Conservation (phyloP, 495 filamentous ascomycete species). For the Hypomontagnella monticulosa region DNA sequence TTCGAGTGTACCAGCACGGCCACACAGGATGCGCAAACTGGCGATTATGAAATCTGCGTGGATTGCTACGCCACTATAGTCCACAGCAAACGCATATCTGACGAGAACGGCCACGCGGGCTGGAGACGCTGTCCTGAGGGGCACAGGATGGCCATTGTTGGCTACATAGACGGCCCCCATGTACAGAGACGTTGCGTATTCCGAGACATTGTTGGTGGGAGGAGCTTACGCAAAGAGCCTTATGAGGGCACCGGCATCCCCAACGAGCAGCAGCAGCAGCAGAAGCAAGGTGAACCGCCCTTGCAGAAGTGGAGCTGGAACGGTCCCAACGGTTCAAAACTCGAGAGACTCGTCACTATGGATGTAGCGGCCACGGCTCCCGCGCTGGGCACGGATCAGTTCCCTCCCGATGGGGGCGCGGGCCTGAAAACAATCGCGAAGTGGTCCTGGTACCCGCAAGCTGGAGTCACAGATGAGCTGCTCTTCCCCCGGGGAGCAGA, state of each 20-base stretch:
- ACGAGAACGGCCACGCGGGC: slow-evolving; percentile 77
- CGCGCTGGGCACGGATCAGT: slow-evolving; percentile 48
- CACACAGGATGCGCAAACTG: slow-evolving; percentile 63
- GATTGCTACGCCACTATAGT: slow-evolving; percentile 77
- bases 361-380: slow-evolving; percentile 45
- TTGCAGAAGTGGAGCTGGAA: slow-evolving; percentile 49
- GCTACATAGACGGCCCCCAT: slow-evolving; percentile 70
- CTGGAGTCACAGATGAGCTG: slow-evolving; percentile 72
- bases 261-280: slow-evolving; percentile 29
- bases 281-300: slow-evolving; percentile 7
- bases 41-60: slow-evolving; percentile 86
- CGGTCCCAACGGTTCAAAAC: slow-evolving; percentile 27
- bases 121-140: slow-evolving; percentile 82
- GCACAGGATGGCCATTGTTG: slow-evolving; percentile 87
- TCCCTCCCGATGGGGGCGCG: slow-evolving; percentile 76
- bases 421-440: slow-evolving; percentile 68
- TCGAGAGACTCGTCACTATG: slow-evolving; percentile 44
- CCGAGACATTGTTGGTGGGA: slow-evolving; percentile 77
- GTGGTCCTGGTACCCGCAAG: slow-evolving; percentile 79
- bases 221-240: slow-evolving; percentile 65
- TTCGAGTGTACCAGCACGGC: slow-evolving; percentile 50
- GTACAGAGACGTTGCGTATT: slow-evolving; percentile 67
- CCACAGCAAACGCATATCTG: slow-evolving; percentile 66
- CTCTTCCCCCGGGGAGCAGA: slow-evolving; percentile 84
- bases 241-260: slow-evolving; percentile 40